Evolutionary conservation across 2,329 filamentous ascomycete species (phyloP).

Genomic region (Colletotrichum sp.): DNA sequence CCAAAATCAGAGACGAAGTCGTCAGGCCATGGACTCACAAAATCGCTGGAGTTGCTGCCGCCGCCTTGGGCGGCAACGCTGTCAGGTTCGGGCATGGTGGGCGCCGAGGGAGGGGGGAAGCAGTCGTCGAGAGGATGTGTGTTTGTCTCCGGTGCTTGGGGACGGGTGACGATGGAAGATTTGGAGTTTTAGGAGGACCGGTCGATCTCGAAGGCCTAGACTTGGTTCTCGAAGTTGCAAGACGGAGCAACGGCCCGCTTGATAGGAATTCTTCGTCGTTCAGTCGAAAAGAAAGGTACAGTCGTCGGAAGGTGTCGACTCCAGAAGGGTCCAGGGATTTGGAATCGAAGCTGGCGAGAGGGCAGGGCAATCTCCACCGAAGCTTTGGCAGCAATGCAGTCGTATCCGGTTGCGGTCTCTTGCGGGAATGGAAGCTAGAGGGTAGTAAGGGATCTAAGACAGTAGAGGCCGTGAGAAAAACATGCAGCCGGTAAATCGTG

Average conservation of each 20-base stretch:
- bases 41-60: slow-evolving; percentile 89
- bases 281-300: not conserved
- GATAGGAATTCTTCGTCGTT: not conserved
- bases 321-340: slow-evolving; percentile 5
- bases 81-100: slow-evolving; percentile 40
- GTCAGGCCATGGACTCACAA: slow-evolving; percentile 66
- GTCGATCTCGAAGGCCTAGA: not conserved
- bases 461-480: not conserved
- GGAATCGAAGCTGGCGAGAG: not conserved
- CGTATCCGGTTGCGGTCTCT: slow-evolving; percentile 20
- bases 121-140: not conserved
- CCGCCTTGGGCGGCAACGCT: slow-evolving; percentile 45
- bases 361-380: slow-evolving; percentile 11
- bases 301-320: not conserved
- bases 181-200: not conserved
- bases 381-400: slow-evolving; percentile 14
- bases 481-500: slow-evolving; percentile 3
- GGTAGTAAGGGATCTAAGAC: slow-evolving; percentile 11
- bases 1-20: not conserved
- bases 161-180: not conserved
- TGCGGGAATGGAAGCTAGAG: slow-evolving; percentile 10
- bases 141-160: not conserved
- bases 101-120: slow-evolving; percentile 8
- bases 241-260: not conserved
- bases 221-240: not conserved